Evolutionary conservation across 805 yeast genomes (phyloP), one percentile per base, ranked within the genome.

Genomic region (Spathaspora girioi): DNA sequence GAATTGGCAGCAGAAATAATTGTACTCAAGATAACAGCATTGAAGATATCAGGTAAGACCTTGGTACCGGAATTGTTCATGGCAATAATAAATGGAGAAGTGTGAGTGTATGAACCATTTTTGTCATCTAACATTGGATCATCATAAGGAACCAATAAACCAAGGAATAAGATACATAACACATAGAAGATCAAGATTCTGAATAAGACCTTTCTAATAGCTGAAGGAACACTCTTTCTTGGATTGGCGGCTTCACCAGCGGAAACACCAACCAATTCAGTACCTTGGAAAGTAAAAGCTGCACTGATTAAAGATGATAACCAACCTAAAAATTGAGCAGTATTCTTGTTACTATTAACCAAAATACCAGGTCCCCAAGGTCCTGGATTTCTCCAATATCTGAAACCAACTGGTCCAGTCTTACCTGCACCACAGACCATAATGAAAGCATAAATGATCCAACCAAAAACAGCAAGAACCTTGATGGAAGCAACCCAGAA

Each of bases 1-100:
- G 91, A 85, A 70, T 87, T 87, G 64, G 85, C 93, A 26, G 93
- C 91, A n/a, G 92, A 86, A 46, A 85, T 76, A 51, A 86, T 80
- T 15, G 92, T 83, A 19, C 78, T 57, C 45, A 87, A 64, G 54
- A 87, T 81, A 48, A 86, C 85, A 15, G 86, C 92, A 63, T 87
- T 87, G 68, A 87, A 83, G 49, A 87, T 83, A 61, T 81, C 77
- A 45, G 91, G 89, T 53, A 87, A 69, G 2, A 84, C 77, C 53
- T 72, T 71, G 18, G 91, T 86, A 31, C 89, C 90, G 3, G 84
- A 78, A 67, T 83, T 84, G 53, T 75, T 66, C 61, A 87, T 84
- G 40, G 93, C 89, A 64, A 87, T 79, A 55, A 87, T 78, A 63
- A 86, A 87, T 17, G 93, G 93, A 26, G 92, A 86, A 5, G 84